phyloP scores from a whole-genome alignment of 768 basidiomycete genomes.

The Saitozyma podzolica region DNA sequence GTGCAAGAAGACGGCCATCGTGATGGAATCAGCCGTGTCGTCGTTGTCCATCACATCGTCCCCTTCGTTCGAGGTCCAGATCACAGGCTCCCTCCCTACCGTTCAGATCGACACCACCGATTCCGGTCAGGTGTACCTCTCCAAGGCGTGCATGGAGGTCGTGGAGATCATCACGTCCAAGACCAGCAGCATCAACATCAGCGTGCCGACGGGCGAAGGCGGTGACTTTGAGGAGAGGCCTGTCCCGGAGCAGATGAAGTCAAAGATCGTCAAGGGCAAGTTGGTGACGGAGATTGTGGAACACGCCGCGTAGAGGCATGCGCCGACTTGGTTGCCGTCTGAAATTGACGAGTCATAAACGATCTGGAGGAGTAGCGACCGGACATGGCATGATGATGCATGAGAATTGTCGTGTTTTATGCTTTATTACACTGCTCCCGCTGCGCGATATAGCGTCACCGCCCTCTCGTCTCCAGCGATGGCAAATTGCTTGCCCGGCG shows the following conservation, averaged over 20 bases:
- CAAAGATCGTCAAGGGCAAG: slow-evolving; percentile 74
- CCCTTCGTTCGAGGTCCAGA: slow-evolving; percentile 88
- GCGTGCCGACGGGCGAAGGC: slow-evolving; percentile 84
- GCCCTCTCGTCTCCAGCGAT: slow-evolving; percentile 46
- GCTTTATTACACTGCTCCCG: slow-evolving; percentile 34
- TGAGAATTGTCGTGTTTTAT: background rate
- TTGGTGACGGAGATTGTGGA: slow-evolving; percentile 86
- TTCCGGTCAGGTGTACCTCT: slow-evolving; percentile 91
- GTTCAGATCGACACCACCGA: slow-evolving; percentile 93
- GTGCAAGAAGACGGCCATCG: slow-evolving; percentile 80
- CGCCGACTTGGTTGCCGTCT: no score
- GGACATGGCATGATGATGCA: background rate
- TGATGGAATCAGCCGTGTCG: slow-evolving; percentile 91
- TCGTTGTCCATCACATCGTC: slow-evolving; percentile 83
- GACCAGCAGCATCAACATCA: slow-evolving; percentile 89
- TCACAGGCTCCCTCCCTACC: slow-evolving; percentile 85
- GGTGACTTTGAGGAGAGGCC: slow-evolving; percentile 87
- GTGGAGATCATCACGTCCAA: slow-evolving; percentile 91
- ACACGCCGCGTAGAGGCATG: slow-evolving; percentile 57
- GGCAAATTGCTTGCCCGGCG: slow-evolving; percentile 47
- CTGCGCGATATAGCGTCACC: slow-evolving; percentile 46
- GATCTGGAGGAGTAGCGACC: no score
- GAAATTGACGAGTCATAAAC: no score
- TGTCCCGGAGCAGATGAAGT: slow-evolving; percentile 94
- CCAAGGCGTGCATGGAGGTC: slow-evolving; percentile 67